These are phyloP conservation scores for Nicotiana undulata DNA, from an alignment of 257 asterid species.

Conservation along the genomic window DNA sequence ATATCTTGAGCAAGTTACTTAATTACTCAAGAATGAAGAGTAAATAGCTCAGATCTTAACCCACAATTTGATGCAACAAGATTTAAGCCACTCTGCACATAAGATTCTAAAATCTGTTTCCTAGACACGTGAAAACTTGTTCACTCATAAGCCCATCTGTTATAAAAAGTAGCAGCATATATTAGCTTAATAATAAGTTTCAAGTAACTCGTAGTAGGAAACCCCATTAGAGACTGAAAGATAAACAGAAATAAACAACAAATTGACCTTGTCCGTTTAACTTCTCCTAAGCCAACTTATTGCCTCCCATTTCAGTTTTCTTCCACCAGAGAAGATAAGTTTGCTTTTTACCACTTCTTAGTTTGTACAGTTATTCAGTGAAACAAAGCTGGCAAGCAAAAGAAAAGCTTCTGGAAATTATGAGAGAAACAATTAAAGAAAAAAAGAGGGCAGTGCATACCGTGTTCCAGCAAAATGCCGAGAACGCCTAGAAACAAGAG, in stretches of 20 bases:
- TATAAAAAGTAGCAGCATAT: background rate
- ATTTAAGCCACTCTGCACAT: background rate
- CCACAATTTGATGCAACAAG: background rate
- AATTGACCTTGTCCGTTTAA: background rate
- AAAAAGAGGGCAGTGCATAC: constrained; percentile 30
- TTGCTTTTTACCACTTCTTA: background rate
- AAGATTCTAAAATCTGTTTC: background rate
- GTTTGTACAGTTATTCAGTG: background rate
- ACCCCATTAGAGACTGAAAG: background rate
- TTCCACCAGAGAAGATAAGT: background rate
- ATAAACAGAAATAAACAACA: background rate
- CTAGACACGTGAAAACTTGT: background rate
- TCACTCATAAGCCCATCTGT: background rate
- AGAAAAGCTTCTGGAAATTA: background rate
- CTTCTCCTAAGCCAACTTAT: background rate
- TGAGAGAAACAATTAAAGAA: background rate
- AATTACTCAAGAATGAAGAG: background rate
- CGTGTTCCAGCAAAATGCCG: constrained; percentile 99
- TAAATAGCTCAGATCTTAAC: background rate
- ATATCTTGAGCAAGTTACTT: background rate
- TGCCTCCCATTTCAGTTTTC: background rate
- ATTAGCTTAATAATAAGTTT: background rate
- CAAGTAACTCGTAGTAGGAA: background rate
- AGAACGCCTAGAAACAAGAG: constrained; percentile 91
- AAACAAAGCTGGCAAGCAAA: background rate